Evolutionary conservation across 2,329 filamentous ascomycete genomes (phyloP).

Genomic region (Colletotrichum viniferum): DNA sequence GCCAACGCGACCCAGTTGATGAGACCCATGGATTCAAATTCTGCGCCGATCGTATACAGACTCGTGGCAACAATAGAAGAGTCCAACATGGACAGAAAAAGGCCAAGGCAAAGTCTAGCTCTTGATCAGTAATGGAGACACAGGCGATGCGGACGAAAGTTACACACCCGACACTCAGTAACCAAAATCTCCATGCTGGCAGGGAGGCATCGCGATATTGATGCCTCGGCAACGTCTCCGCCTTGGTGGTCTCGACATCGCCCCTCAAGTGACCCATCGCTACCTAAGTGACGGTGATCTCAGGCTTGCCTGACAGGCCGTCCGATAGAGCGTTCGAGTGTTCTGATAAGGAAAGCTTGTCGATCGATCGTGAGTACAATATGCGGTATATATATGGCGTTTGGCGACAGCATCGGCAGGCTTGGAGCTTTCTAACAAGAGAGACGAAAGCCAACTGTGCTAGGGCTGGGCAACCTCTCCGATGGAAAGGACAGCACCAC

Average conservation of each 20-base stretch:
- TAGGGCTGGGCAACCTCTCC: neutral
- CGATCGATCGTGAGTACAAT: neutral
- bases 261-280: neutral
- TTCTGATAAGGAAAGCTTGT: neutral
- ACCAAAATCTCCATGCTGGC: constrained; percentile 35
- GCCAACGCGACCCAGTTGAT: constrained; percentile 61
- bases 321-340: neutral
- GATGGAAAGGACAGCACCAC: neutral
- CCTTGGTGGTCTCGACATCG: neutral
- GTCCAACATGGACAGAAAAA: constrained; percentile 64
- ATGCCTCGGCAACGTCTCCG: neutral
- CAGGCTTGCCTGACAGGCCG: neutral
- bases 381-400: neutral
- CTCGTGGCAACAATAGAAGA: constrained; percentile 65
- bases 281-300: neutral
- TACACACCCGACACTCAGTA: constrained; percentile 36
- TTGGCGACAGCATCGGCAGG: neutral
- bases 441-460: neutral
- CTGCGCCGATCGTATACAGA: constrained; percentile 57
- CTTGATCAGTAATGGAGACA: neutral
- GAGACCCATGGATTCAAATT: constrained; percentile 48
- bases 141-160: neutral
- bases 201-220: constrained; percentile 20
- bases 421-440: neutral
- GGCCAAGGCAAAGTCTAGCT: constrained; percentile 51